phyloP scores from a whole-genome alignment of 345 rosid species.

The Garcia nutans region DNA sequence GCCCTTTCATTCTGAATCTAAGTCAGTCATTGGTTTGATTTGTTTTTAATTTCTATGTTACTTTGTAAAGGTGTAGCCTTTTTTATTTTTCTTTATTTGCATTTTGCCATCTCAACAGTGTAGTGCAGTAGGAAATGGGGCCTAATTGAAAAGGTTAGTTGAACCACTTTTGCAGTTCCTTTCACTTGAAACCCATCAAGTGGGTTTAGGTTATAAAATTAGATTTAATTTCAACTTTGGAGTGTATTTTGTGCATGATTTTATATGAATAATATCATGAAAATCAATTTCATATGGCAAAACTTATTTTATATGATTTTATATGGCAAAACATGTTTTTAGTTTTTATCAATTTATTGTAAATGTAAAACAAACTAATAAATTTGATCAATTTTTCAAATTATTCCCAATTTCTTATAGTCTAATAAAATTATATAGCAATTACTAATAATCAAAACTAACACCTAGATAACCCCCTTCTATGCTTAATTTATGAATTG shows the following conservation, averaged over 20 bases:
- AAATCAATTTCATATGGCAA: no score
- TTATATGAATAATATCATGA: no score
- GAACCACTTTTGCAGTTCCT: conserved; percentile 7
- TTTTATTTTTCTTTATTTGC: not conserved
- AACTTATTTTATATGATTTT: no score
- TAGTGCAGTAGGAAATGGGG: conserved; percentile 8
- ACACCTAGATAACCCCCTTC: not conserved
- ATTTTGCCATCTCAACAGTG: conserved; percentile 13
- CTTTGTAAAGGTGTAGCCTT: not conserved
- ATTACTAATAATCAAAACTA: no score
- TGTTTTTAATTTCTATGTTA: not conserved
- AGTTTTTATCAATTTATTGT: no score
- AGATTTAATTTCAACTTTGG: not conserved
- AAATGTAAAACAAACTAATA: no score
- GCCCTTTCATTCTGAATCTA: not conserved
- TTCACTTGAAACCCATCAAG: conserved; percentile 8
- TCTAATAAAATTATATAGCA: no score
- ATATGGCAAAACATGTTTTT: no score
- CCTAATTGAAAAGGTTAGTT: conserved; percentile 2
- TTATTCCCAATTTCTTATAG: no score
- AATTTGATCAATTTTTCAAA: no score
- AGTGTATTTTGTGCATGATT: not conserved
- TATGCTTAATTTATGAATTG: not conserved
- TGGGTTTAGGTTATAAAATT: not conserved
- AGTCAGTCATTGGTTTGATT: conserved; percentile 16